These are phyloP conservation scores for Melastoma candidum DNA, from an alignment of 441 rosid species.

Conservation along the genomic window DNA sequence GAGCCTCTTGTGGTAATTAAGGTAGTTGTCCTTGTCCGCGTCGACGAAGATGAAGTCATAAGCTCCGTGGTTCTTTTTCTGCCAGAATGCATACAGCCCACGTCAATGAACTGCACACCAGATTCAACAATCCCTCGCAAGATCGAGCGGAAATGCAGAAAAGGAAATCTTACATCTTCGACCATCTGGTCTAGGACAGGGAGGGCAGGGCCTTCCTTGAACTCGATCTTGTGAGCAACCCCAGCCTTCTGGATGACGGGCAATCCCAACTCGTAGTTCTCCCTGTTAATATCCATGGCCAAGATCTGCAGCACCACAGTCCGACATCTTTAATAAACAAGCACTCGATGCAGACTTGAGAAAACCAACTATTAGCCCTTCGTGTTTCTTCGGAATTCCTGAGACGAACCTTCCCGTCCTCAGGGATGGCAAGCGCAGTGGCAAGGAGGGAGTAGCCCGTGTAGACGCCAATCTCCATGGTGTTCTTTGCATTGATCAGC, in stretches of 20 bases:
- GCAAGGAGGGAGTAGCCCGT: constrained; percentile 97
- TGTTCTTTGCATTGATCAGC: constrained; percentile 89
- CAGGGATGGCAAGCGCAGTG: constrained; percentile 95
- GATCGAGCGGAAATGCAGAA: no score
- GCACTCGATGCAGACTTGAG: no score
- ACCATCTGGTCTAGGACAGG: constrained; percentile 77
- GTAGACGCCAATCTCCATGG: constrained; percentile 98
- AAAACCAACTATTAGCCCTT: no score
- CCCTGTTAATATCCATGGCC: constrained; percentile 92
- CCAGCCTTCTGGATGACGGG: constrained; percentile 90
- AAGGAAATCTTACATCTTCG: constrained; percentile 50
- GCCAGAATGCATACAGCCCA: constrained; percentile 4
- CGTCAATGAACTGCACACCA: no score
- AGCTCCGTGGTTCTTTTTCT: constrained; percentile 63
- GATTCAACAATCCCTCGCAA: no score
- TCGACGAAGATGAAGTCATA: constrained; percentile 92
- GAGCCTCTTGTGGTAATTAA: constrained; percentile 75
- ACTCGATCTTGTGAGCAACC: constrained; percentile 84
- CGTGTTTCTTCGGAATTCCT: no score
- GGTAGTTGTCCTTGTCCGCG: constrained; percentile 92
- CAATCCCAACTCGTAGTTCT: constrained; percentile 79
- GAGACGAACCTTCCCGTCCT: constrained; percentile 69
- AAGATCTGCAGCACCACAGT: constrained; percentile 45
- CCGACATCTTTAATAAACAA: no score
- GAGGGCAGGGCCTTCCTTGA: constrained; percentile 92